Evolutionary conservation across 768 basidiomycete species (phyloP).

Genomic region (Auriscalpium microsporum): DNA sequence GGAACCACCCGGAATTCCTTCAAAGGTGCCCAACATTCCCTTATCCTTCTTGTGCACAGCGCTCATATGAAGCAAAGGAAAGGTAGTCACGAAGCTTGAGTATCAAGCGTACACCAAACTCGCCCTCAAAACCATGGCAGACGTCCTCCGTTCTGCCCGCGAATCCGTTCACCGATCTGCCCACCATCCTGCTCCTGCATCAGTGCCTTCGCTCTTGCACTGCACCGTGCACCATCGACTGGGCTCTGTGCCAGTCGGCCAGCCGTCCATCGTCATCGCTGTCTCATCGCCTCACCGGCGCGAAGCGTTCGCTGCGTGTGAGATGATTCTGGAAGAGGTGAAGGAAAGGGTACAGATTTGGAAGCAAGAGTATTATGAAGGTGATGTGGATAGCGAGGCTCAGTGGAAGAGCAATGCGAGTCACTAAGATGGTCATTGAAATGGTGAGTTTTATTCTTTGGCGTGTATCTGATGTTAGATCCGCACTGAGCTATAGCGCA

Average conservation of each 20-base stretch:
- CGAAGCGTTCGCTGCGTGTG: conserved; percentile 73
- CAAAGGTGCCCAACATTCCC: conserved; percentile 41
- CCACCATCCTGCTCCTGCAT: conserved; percentile 11
- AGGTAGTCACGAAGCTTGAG: conserved; percentile 61
- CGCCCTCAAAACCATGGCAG: conserved; percentile 68
- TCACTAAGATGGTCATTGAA: not conserved
- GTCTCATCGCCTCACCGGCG: conserved; percentile 79
- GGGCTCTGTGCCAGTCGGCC: conserved; percentile 68
- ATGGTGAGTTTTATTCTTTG: not conserved
- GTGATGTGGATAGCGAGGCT: conserved; percentile 49
- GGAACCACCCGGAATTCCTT: conserved; percentile 85
- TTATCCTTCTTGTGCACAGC: not conserved
- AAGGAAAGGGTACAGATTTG: conserved; percentile 82
- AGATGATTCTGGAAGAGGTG: conserved; percentile 77
- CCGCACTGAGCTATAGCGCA: too few relatives aligned
- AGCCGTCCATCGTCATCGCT: conserved; percentile 78
- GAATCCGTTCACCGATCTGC: conserved; percentile 34
- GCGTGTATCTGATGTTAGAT: too few relatives aligned
- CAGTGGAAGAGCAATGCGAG: conserved; percentile 59
- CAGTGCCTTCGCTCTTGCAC: conserved; percentile 32
- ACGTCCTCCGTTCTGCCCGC: conserved; percentile 45
- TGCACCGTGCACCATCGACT: conserved; percentile 70
- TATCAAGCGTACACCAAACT: conserved; percentile 80
- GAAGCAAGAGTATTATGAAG: conserved; percentile 86
- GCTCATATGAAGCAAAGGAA: conserved; percentile 35